These are phyloP conservation scores for Quercus bicolor DNA, from an alignment of 306 rosid genomes.

Conservation along the genomic window DNA sequence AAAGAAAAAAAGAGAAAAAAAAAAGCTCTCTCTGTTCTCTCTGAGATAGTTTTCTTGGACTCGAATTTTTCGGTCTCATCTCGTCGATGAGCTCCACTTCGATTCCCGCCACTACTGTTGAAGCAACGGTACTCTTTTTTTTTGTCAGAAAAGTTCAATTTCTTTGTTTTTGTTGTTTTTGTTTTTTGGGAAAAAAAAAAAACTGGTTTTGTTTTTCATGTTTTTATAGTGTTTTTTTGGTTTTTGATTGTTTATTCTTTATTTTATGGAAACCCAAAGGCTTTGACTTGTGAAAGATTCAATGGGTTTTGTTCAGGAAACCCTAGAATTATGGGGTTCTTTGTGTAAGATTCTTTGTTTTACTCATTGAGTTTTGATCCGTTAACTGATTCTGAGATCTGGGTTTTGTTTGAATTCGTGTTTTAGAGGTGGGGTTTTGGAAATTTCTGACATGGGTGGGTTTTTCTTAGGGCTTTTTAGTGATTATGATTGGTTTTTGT, in stretches of 20 bases:
- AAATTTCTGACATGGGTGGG: constrained; percentile 24
- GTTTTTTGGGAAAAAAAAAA: neutral
- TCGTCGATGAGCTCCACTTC: constrained; percentile 61
- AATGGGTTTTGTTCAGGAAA: constrained; percentile 13
- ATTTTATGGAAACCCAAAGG: constrained; percentile 21
- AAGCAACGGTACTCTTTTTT: constrained; percentile 50
- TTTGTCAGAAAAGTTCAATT: neutral
- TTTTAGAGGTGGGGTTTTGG: constrained; percentile 28
- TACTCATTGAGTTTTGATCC: constrained; percentile 41
- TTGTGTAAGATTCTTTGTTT: constrained; percentile 11
- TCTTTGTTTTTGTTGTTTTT: neutral
- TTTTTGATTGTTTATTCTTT: constrained; percentile 32
- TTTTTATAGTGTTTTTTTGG: neutral
- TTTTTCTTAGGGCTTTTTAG: constrained; percentile 30
- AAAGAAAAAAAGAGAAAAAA: too few species aligned
- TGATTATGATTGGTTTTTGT: constrained; percentile 13
- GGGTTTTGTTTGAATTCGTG: constrained; percentile 36
- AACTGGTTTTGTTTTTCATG: constrained; percentile 18
- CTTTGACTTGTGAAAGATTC: constrained; percentile 16
- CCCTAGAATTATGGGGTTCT: constrained; percentile 24
- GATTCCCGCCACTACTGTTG: constrained; percentile 73
- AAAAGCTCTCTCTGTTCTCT: constrained; percentile 31
- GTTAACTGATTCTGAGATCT: constrained; percentile 62
- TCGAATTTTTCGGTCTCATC: constrained; percentile 20
- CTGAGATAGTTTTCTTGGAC: constrained; percentile 22